These are phyloP conservation scores for Trametes hirsuta DNA, from an alignment of 1,284 basidiomycete genomes.

Conservation along the genomic window DNA sequence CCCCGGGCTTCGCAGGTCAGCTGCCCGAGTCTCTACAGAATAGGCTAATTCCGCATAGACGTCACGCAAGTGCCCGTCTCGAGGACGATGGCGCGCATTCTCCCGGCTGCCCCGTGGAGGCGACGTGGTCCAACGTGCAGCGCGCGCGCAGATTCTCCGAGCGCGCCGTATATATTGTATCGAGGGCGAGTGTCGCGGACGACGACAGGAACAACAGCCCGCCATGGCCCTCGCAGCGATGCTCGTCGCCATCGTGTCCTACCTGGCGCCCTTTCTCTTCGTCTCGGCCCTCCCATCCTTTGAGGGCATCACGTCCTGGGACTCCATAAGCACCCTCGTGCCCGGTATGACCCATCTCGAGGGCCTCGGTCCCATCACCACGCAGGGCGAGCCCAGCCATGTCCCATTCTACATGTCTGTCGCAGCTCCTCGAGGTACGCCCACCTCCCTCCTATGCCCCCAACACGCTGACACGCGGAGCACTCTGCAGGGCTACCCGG, in stretches of 20 bases:
- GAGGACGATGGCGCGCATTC: slow-evolving; percentile 13
- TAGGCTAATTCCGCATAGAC: slow-evolving; percentile 6
- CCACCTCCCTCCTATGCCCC: slow-evolving; percentile 2
- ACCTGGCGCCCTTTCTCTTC: slow-evolving; percentile 25
- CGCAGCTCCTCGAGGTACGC: slow-evolving; percentile 28
- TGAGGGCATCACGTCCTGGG: slow-evolving; percentile 45
- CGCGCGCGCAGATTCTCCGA: slow-evolving; percentile 19
- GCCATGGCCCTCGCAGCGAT: slow-evolving; percentile 19
- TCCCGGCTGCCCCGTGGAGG: slow-evolving; percentile 17
- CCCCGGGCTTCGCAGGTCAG: slow-evolving; percentile 12
- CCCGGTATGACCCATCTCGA: slow-evolving; percentile 51
- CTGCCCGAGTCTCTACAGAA: slow-evolving; percentile 11
- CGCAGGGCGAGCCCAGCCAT: slow-evolving; percentile 12
- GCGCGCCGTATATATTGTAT: slow-evolving; percentile 13
- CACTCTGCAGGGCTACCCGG: slow-evolving; percentile 31
- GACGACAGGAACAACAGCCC: slow-evolving; percentile 1
- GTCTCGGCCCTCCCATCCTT: slow-evolving; percentile 49
- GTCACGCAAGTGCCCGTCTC: slow-evolving; percentile 8
- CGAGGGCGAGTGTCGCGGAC: slow-evolving; percentile 1
- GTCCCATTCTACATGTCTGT: slow-evolving; percentile 45
- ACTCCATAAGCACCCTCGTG: slow-evolving; percentile 50
- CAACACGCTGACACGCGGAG: background rate
- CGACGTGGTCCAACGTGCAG: slow-evolving; percentile 15
- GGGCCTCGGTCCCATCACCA: slow-evolving; percentile 40
- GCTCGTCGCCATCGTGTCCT: slow-evolving; percentile 28